Evolutionary conservation across 108 stramenopile species (phyloP), one percentile per base, ranked within the genome.

Genomic region (Aurantiochytrium sp.): DNA sequence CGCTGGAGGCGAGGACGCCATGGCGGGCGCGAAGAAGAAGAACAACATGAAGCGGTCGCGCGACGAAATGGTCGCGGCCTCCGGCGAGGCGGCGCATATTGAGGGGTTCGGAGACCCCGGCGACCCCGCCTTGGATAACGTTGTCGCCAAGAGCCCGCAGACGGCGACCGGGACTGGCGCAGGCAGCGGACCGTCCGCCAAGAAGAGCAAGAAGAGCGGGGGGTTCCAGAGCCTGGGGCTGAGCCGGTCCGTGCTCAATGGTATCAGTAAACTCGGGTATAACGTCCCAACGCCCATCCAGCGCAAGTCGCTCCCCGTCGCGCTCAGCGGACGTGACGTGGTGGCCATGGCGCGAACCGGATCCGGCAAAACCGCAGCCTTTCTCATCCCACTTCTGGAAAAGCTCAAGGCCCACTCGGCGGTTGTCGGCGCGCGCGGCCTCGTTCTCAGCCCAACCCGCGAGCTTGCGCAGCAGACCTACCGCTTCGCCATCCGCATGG

Each of bases 311-410:
- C 88, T 99, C 15, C 98, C 98, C 19, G 93, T 96, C 4, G 88
- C 96, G 6, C 88, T 99, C 24, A 93, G 95, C 4, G 97, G 97
- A 52, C 88, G 89, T 54, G 98, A 99, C 92, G 92, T 96, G 30
- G 96, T 96, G 3, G 96, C 96, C 87, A 99, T 98, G 98, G 97
- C 98, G 42, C 92, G 97, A 21, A 98, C 97, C 3, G 98, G 98
- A 8, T 93, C 93, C 36, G 98, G 98, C 30, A 99, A 99, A 90
- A 99, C 98, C 2, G 94, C 92, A 34, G 97, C 97, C 4, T 99
- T 99, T 92, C 87, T 98, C 4, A 94, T 98, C 87, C 98, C 98
- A 8, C 91, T 98, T 0, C 85, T 99, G 85, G 96, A 99, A 91
- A 94, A 90, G 86, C 86, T 97, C 41, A 37, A 48, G 39, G 50